phyloP scores from a whole-genome alignment of 2,329 filamentous ascomycete species.

The Thelonectria blattea region DNA sequence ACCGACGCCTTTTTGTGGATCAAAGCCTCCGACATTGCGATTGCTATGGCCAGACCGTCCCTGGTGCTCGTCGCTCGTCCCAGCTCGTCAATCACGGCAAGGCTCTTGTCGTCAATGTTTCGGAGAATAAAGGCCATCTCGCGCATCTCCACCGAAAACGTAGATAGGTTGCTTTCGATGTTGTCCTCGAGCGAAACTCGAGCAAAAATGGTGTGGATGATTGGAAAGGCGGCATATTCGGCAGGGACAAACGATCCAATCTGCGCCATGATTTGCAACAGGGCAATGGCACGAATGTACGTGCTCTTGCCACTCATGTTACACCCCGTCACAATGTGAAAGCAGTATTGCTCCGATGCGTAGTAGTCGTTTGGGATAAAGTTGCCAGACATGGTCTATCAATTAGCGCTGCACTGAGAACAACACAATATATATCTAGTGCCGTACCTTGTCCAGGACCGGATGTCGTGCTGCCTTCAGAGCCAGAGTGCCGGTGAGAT shows the following conservation, averaged over 20 bases:
- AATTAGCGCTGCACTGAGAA: constrained; percentile 14
- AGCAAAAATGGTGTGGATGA: constrained; percentile 85
- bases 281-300: constrained; percentile 84
- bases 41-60: constrained; percentile 87
- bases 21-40: constrained; percentile 88
- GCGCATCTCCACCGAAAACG: constrained; percentile 93
- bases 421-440: not conserved
- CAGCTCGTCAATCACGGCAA: constrained; percentile 89
- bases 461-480: constrained; percentile 80
- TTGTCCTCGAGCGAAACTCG: constrained; percentile 86
- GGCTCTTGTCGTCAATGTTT: constrained; percentile 77
- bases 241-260: constrained; percentile 91
- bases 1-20: constrained; percentile 79
- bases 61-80: constrained; percentile 88
- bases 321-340: constrained; percentile 93
- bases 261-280: constrained; percentile 92
- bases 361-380: constrained; percentile 93
- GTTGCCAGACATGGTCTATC: constrained; percentile 64
- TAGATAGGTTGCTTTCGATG: constrained; percentile 89
- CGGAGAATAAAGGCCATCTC: constrained; percentile 92
- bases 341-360: constrained; percentile 77
- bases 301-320: constrained; percentile 99
- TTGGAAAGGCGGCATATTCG: constrained; percentile 78
- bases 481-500: constrained; percentile 71
- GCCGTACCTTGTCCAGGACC: constrained; percentile 69